Percentiles rank a stretch among this genome's conserved stretches.
These are phyloP conservation scores for Aspergillus sparsus DNA, from an alignment of 495 filamentous ascomycete species.

Conservation along the genomic window DNA sequence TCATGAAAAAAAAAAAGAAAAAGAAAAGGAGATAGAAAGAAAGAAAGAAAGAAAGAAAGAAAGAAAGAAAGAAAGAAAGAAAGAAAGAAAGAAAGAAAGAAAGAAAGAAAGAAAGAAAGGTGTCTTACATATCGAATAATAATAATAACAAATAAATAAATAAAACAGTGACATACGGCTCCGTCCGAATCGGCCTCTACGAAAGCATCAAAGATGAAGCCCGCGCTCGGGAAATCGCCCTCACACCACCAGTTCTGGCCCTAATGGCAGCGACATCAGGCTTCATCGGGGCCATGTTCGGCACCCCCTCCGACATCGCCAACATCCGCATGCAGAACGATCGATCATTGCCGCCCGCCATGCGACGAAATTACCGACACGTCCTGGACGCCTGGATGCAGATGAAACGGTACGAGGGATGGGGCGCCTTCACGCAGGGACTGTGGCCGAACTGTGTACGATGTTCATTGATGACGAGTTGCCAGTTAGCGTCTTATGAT, in stretches of 20 bases:
- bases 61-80: no score
- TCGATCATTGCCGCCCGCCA: slow-evolving; percentile 61
- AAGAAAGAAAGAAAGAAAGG: no score
- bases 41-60: no score
- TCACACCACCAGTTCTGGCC: slow-evolving; percentile 63
- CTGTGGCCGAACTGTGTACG: slow-evolving; percentile 80
- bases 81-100: no score
- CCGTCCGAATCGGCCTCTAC: slow-evolving; percentile 46
- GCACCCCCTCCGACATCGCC: slow-evolving; percentile 84
- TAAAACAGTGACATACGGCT: slow-evolving; percentile 39
- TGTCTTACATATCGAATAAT: no score
- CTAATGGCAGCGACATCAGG: slow-evolving; percentile 73
- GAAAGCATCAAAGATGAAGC: slow-evolving; percentile 73
- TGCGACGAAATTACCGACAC: slow-evolving; percentile 77
- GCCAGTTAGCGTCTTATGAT: slow-evolving; percentile 83
- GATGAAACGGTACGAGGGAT: slow-evolving; percentile 73
- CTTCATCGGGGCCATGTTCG: slow-evolving; percentile 77
- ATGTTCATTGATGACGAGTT: slow-evolving; percentile 82
- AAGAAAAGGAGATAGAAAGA: no score
- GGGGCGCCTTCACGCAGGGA: slow-evolving; percentile 66
- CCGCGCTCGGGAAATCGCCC: slow-evolving; percentile 44
- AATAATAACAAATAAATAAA: neutral
- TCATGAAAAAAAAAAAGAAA: no score
- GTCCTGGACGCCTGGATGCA: slow-evolving; percentile 78
- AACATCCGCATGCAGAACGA: slow-evolving; percentile 97